phyloP scores from a whole-genome alignment of 305 asterid species.

The Fraxinus nigra region DNA sequence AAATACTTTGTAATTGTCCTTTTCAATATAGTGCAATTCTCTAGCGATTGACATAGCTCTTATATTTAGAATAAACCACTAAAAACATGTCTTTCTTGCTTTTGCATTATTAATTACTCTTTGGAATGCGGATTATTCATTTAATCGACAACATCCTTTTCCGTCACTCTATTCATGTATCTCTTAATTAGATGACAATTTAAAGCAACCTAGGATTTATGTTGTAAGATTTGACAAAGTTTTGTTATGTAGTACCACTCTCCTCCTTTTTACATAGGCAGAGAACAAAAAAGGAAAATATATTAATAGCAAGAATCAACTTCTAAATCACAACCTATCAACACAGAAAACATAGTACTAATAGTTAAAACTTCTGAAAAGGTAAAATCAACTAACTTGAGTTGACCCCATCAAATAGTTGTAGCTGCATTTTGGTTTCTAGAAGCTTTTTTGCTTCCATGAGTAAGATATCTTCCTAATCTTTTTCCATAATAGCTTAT shows the following conservation, averaged over 20 bases:
- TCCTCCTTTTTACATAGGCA: background rate
- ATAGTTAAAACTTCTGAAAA: slow-evolving; percentile 10
- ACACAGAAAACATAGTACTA: slow-evolving; percentile 1
- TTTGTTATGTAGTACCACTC: background rate
- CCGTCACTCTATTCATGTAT: background rate
- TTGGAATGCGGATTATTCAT: background rate
- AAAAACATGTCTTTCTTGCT: background rate
- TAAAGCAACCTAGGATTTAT: background rate
- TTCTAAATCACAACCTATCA: too few species aligned
- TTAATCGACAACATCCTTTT: background rate
- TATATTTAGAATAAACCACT: background rate
- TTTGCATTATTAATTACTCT: background rate
- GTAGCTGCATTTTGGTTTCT: slow-evolving; percentile 37
- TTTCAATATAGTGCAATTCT: background rate
- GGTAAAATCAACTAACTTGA: slow-evolving; percentile 22
- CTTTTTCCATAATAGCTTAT: background rate
- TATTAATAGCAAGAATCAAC: too few species aligned
- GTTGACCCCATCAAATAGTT: slow-evolving; percentile 16
- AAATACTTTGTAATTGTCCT: background rate
- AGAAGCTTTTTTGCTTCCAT: slow-evolving; percentile 34
- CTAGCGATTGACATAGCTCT: background rate
- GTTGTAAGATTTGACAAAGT: background rate
- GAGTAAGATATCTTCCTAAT: slow-evolving; percentile 6
- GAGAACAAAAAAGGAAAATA: background rate
- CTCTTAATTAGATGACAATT: background rate